A percentile compares a stretch with the other conserved stretches of the same genome.
Conservation (phyloP, 805 yeast genomes). For the Yarrowia sp. region DNA sequence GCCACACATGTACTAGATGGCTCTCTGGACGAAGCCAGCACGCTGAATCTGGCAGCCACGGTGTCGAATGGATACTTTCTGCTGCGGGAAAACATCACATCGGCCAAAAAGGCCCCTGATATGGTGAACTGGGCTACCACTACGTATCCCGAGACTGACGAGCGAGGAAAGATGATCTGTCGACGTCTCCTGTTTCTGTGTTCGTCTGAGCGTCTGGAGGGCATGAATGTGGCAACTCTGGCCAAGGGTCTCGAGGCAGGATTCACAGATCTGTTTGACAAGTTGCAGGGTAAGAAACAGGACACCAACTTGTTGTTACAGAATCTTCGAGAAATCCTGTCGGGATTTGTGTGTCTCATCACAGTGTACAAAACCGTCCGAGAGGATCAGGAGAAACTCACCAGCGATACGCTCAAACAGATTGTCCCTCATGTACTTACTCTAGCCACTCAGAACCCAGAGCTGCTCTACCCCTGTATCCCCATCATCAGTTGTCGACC, state of each 20-base stretch:
- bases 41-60: conserved; percentile 7
- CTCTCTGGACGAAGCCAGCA: neutral
- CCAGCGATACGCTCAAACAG: neutral
- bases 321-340: conserved; percentile 1
- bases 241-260: neutral
- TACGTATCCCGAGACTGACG: neutral
- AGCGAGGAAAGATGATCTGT: conserved; percentile 2
- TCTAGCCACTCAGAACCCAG: conserved; percentile 3
- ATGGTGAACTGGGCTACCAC: conserved; percentile 12
- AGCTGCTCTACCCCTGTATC: conserved; percentile 1
- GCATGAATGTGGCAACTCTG: neutral
- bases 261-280: neutral
- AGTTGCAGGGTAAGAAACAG: neutral
- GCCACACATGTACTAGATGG: conserved; percentile 4
- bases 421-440: neutral
- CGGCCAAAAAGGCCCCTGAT: neutral
- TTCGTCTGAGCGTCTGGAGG: neutral
- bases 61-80: conserved; percentile 15
- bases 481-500: conserved; percentile 21
- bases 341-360: conserved; percentile 17
- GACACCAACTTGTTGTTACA: neutral
- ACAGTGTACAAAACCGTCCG: conserved; percentile 5
- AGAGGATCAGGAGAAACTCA: conserved; percentile 5
- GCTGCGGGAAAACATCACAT: neutral
- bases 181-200: conserved; percentile 14